These are phyloP conservation scores for Erythrophleum fordii DNA, from an alignment of 306 rosid species.

Conservation along the genomic window DNA sequence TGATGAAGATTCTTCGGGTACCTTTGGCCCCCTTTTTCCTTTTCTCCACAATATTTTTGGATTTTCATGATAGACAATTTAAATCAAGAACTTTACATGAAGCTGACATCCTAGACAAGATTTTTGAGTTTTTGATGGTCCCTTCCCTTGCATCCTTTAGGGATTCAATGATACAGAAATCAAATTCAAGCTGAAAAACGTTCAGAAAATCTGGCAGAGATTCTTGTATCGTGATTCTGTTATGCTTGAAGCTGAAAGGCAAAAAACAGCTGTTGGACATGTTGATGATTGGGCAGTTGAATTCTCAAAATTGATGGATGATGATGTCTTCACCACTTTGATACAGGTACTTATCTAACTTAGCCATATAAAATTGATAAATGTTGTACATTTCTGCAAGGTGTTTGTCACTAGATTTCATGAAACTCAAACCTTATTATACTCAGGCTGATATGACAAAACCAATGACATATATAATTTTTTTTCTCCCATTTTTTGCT, in stretches of 20 bases:
- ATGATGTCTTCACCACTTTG: constrained; percentile 63
- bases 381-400: not conserved
- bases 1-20: constrained; percentile 47
- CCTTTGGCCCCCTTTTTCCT: not conserved
- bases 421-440: not conserved
- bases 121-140: constrained; percentile 31
- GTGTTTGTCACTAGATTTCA: not conserved
- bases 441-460: not conserved
- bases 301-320: constrained; percentile 52
- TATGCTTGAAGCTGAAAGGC: constrained; percentile 93
- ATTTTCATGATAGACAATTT: not conserved
- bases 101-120: not conserved
- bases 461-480: not conserved
- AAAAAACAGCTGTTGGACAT: constrained; percentile 53
- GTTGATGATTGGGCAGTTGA: constrained; percentile 74
- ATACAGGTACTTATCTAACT: constrained; percentile 62
- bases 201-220: constrained; percentile 68
- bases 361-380: not conserved
- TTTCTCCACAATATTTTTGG: not conserved
- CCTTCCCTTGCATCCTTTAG: constrained; percentile 41
- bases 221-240: constrained; percentile 72
- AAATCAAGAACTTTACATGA: not conserved
- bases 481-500: not conserved
- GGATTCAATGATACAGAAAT: constrained; percentile 64
- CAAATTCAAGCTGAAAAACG: constrained; percentile 62